These are phyloP conservation scores for Parathielavia hyrcaniae DNA, from an alignment of 495 filamentous ascomycete genomes.

Conservation along the genomic window DNA sequence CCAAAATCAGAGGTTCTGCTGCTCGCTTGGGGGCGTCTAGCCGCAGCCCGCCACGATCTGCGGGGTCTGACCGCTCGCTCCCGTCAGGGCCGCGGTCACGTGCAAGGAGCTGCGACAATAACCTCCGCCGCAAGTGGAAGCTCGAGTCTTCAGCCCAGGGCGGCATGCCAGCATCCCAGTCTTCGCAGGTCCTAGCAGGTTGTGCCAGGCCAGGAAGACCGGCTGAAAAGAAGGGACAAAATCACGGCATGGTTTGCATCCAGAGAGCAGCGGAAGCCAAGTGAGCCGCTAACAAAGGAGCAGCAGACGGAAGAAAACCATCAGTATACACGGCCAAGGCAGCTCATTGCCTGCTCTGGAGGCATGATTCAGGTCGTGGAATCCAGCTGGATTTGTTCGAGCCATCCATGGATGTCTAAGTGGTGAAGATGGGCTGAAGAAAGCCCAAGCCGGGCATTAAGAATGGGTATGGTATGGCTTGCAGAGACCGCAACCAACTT, in stretches of 20 bases:
- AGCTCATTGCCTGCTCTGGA: background rate
- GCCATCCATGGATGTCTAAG: constrained; percentile 1
- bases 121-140: background rate
- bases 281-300: background rate
- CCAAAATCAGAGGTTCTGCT: constrained; percentile 15
- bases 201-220: background rate
- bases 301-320: background rate
- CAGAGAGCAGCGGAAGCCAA: background rate
- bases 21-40: constrained; percentile 10
- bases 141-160: background rate
- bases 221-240: background rate
- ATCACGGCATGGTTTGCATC: background rate
- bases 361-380: background rate
- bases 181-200: background rate
- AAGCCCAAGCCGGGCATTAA: background rate
- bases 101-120: background rate
- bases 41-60: constrained; percentile 17
- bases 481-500: too few relatives aligned
- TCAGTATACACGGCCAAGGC: background rate
- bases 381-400: background rate
- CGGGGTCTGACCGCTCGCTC: constrained; percentile 10
- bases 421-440: background rate
- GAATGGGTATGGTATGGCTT: background rate
- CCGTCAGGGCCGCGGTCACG: too few relatives aligned
- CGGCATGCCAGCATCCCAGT: too few relatives aligned